These are phyloP conservation scores for Alloascoidea africana DNA, from an alignment of 805 yeast species.

Conservation along the genomic window DNA sequence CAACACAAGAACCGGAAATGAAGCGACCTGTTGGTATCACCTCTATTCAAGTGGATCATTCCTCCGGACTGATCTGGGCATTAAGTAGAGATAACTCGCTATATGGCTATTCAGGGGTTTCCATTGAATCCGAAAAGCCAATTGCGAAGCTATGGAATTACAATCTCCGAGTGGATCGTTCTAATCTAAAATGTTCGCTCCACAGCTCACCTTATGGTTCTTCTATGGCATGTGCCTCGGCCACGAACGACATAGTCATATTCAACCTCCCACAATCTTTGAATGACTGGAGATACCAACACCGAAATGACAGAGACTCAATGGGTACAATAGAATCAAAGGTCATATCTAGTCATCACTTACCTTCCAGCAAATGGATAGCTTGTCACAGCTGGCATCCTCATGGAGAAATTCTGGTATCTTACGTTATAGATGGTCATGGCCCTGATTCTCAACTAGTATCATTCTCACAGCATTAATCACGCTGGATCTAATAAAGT, in stretches of 20 bases:
- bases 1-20: neutral
- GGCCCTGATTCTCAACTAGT: too few relatives aligned
- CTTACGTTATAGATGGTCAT: too few relatives aligned
- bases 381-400: neutral
- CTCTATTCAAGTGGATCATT: neutral
- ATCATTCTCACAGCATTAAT: too few relatives aligned
- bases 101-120: neutral
- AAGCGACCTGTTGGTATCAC: neutral
- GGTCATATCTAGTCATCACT: neutral
- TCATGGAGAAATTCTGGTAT: neutral
- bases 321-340: neutral
- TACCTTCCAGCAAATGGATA: neutral
- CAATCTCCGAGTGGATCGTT: neutral
- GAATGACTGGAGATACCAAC: neutral
- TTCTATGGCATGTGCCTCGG: neutral
- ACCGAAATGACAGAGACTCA: neutral
- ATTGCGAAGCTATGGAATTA: neutral
- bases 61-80: neutral
- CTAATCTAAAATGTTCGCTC: neutral
- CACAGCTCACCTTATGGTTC: neutral
- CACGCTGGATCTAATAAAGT: too few relatives aligned
- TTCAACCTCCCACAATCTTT: neutral
- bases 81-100: neutral
- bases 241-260: neutral
- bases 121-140: neutral